These are phyloP conservation scores for Panicum miliaceum DNA, from an alignment of 176 grass and related monocot species.

Conservation along the genomic window DNA sequence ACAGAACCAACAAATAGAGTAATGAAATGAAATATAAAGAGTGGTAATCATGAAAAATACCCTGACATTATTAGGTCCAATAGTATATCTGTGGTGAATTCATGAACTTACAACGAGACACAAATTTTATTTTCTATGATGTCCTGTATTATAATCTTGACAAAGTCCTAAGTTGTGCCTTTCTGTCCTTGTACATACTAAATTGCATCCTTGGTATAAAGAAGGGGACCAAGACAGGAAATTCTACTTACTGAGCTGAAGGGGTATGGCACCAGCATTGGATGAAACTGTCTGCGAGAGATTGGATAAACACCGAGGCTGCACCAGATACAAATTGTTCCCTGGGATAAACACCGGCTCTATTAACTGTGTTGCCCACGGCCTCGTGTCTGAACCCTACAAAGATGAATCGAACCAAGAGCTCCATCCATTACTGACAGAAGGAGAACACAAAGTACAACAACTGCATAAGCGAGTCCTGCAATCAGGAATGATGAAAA, in stretches of 20 bases:
- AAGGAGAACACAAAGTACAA: not conserved
- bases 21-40: not conserved
- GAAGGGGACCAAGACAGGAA: not conserved
- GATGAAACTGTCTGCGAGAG: conserved; percentile 44
- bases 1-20: not conserved
- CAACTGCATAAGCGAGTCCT: conserved; percentile 4
- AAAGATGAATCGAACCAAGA: conserved; percentile 24
- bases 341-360: conserved; percentile 69
- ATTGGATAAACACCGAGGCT: conserved; percentile 58
- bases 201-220: not conserved
- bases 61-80: not conserved
- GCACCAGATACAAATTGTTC: conserved; percentile 62
- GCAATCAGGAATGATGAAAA: not conserved
- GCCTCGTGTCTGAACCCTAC: conserved; percentile 66
- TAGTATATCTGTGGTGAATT: not conserved
- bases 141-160: not conserved
- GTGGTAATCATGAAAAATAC: not conserved
- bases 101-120: not conserved
- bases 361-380: conserved; percentile 54
- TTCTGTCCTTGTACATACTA: not conserved
- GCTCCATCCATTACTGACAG: not conserved
- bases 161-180: not conserved
- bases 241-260: conserved; percentile 57
- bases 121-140: not conserved
- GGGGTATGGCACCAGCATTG: conserved; percentile 14